Evolutionary conservation across 352 stramenopile species (phyloP).

Genomic region (Pythium folliculosum): DNA sequence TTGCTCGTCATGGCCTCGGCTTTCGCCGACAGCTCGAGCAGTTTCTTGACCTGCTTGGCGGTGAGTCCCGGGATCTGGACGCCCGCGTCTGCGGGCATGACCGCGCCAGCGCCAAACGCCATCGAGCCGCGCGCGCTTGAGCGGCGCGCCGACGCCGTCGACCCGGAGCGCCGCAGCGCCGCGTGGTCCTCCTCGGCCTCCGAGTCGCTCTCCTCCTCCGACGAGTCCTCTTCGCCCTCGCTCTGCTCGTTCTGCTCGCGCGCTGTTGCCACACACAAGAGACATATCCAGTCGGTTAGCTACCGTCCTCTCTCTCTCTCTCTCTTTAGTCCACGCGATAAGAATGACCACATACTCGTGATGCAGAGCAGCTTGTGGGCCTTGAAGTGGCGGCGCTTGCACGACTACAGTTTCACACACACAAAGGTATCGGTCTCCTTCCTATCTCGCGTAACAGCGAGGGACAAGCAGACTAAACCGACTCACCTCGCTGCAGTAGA

Average conservation of each 20-base stretch:
- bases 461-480: background rate
- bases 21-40: constrained; percentile 67
- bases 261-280: constrained; percentile 24
- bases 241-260: constrained; percentile 66
- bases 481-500: constrained; percentile 74
- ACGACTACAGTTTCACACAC: constrained; percentile 40
- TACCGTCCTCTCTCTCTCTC: too few relatives aligned
- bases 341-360: constrained; percentile 27
- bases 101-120: constrained; percentile 11
- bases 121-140: constrained; percentile 26
- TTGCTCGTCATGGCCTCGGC: constrained; percentile 47
- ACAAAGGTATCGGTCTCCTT: background rate
- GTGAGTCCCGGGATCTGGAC: constrained; percentile 61
- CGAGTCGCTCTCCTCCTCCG: constrained; percentile 73
- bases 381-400: constrained; percentile 69
- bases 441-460: too few relatives aligned
- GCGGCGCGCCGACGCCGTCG: constrained; percentile 2
- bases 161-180: constrained; percentile 20
- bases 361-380: constrained; percentile 77
- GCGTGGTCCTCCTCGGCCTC: constrained; percentile 58
- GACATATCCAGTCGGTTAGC: background rate
- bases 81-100: constrained; percentile 1
- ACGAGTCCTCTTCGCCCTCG: constrained; percentile 53
- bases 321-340: background rate
- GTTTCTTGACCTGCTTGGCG: constrained; percentile 60